These are phyloP conservation scores for Umbilicus rupestris DNA, from an alignment of 164 flowering plant species.

Conservation along the genomic window DNA sequence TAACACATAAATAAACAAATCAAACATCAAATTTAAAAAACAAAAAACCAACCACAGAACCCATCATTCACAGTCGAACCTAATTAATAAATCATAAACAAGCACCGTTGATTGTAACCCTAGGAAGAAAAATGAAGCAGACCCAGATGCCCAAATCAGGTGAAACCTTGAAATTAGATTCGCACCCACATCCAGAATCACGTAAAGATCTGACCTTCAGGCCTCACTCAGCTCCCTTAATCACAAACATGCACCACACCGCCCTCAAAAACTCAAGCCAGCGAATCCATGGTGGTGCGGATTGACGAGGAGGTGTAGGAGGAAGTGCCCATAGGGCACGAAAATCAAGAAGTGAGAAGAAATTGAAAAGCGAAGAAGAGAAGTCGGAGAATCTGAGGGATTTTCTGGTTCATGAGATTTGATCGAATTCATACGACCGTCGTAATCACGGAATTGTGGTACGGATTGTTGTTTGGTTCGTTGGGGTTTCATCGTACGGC, in stretches of 20 bases:
- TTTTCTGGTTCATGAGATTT: not conserved
- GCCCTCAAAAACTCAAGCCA: not conserved
- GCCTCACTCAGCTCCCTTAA: not conserved
- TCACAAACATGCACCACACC: too few relatives aligned
- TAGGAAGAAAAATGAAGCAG: too few relatives aligned
- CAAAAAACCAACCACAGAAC: too few relatives aligned
- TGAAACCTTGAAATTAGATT: too few relatives aligned
- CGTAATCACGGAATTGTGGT: conserved; percentile 6
- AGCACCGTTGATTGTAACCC: too few relatives aligned
- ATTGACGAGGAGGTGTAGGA: too few relatives aligned
- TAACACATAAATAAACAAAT: too few relatives aligned
- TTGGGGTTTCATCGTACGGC: not conserved
- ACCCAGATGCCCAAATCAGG: too few relatives aligned
- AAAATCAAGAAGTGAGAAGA: not conserved
- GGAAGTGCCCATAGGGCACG: too few relatives aligned
- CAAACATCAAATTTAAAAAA: too few relatives aligned
- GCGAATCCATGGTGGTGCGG: not conserved
- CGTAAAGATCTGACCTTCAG: not conserved
- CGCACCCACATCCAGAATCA: not conserved
- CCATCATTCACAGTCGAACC: too few relatives aligned
- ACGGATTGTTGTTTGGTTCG: not conserved
- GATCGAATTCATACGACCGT: not conserved
- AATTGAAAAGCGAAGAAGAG: not conserved
- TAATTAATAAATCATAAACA: too few relatives aligned
- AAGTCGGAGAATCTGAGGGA: not conserved